Percentiles rank a stretch among this genome's conserved stretches.
Conservation (phyloP, 176 grass and related monocot genomes). For the Rhynchospora tenuis region DNA sequence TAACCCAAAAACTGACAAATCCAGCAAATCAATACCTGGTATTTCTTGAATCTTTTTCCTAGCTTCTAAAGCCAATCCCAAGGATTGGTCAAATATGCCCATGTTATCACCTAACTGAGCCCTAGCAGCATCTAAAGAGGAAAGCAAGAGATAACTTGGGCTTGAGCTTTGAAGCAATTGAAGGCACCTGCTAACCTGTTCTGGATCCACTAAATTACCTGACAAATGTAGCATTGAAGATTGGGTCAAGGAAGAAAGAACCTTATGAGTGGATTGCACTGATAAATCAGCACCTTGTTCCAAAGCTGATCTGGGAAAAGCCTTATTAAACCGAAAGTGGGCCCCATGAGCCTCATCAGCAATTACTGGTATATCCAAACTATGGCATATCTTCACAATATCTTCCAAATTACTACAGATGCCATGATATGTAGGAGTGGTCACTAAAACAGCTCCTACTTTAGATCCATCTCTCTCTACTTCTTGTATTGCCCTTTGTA, state of each 20-base stretch:
- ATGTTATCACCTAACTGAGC: constrained; percentile 49
- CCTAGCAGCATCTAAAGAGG: constrained; percentile 84
- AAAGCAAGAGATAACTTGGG: constrained; percentile 78
- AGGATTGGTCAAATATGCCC: constrained; percentile 39
- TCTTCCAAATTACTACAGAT: constrained; percentile 72
- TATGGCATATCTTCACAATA: constrained; percentile 43
- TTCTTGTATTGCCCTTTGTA: constrained; percentile 48
- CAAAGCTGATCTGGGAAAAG: constrained; percentile 57
- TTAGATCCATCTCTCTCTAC: constrained; percentile 35
- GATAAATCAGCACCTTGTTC: constrained; percentile 76
- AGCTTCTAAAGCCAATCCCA: constrained; percentile 46
- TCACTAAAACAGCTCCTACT: constrained; percentile 67
- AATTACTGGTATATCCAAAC: constrained; percentile 57
- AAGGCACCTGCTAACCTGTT: constrained; percentile 63
- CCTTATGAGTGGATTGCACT: constrained; percentile 91
- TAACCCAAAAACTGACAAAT: constrained; percentile 46
- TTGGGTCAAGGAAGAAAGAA: constrained; percentile 84
- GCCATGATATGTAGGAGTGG: constrained; percentile 85
- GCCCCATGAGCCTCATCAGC: constrained; percentile 83
- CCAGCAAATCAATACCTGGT: constrained; percentile 59
- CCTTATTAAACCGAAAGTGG: constrained; percentile 58
- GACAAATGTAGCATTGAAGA: constrained; percentile 82
- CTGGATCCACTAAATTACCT: constrained; percentile 48
- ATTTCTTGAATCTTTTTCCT: constrained; percentile 35
- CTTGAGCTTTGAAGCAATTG: constrained; percentile 82